phyloP scores from a whole-genome alignment of 441 rosid species.

The Breynia disticha region DNA sequence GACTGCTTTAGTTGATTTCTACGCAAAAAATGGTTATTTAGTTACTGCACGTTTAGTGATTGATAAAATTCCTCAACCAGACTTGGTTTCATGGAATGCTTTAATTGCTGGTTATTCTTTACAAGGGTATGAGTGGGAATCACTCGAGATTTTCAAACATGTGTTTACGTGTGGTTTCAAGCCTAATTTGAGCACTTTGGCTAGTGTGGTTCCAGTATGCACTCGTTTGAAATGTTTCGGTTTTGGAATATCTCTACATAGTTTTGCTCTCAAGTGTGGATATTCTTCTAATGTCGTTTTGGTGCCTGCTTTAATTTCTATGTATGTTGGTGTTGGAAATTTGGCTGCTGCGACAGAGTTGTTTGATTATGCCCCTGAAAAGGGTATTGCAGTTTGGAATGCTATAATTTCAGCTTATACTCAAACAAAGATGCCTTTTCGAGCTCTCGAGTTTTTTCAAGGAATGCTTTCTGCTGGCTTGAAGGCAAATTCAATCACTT shows the following conservation, averaged over 20 bases:
- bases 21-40: slow-evolving; percentile 24
- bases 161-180: slow-evolving; percentile 20
- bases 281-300: slow-evolving; percentile 21
- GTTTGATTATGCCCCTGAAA: slow-evolving; percentile 25
- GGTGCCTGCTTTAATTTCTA: slow-evolving; percentile 40
- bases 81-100: slow-evolving; percentile 47
- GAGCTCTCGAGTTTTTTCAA: slow-evolving; percentile 30
- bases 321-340: slow-evolving; percentile 28
- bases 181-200: slow-evolving; percentile 42
- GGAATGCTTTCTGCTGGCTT: slow-evolving; percentile 20
- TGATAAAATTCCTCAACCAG: slow-evolving; percentile 36
- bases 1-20: slow-evolving; percentile 32
- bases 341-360: slow-evolving; percentile 24
- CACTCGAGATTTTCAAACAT: slow-evolving; percentile 23
- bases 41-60: slow-evolving; percentile 24
- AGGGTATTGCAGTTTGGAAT: slow-evolving; percentile 33
- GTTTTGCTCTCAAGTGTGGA: slow-evolving; percentile 35
- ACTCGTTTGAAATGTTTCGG: slow-evolving; percentile 21
- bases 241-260: slow-evolving; percentile 32
- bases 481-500: slow-evolving; percentile 32
- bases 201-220: slow-evolving; percentile 32
- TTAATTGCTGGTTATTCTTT: slow-evolving; percentile 38
- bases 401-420: slow-evolving; percentile 32
- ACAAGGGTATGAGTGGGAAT: slow-evolving; percentile 26
- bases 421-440: slow-evolving; percentile 24